Base-by-base conservation (phyloP, 257 asterid genomes). In the Rauvolfia tetraphylla region DNA sequence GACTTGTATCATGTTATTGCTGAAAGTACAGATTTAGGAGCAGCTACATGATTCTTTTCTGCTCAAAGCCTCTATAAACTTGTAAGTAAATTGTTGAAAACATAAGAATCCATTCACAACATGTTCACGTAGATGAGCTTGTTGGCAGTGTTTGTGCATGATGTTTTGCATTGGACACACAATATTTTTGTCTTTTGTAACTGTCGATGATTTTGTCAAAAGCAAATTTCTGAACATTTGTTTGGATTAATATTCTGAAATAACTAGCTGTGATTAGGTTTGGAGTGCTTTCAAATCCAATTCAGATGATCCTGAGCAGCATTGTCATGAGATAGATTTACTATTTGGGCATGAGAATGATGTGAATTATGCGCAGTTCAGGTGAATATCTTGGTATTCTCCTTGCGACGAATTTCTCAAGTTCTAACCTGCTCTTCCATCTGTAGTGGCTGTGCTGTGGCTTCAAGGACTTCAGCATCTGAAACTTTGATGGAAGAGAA, bases 301-400 rank as follows among this genome's bases (percentile, higher is more conserved):
- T 79, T 76, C 86, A 71, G 95, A 88, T 79, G 91, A 86, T 78
- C 91, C 90, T 27, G 97, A 87, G 66, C 91, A 89, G 85, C 97
- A 92, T 61, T 85, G 71, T 81, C 97, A 90, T 77, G 98, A 94
- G 85, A 88, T 92, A 39, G 98, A 92, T 82, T 84, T 90, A 77
- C 86, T 94, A 83, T 92, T 93, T 83, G 98, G 98, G 74, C 98
- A 92, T 70, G 98, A 92, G 89, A 90, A 92, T 80, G 98, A 92
- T 85, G 98, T 94, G 83, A 94, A 92, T 86, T 92, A 94, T 71
- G 98, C 88, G 23, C 97, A 94, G 83, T 94, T 94, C 91, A 94
- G 98, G 98, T 94, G 59, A 79, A 93, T 80, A 79, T 71, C 53
- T 68, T 72, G 72, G 59, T 65, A 73, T 72, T 81, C 44, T 73